These are phyloP conservation scores for Amauroascus verrucosus DNA, from an alignment of 2,329 filamentous ascomycete genomes.

Conservation along the genomic window DNA sequence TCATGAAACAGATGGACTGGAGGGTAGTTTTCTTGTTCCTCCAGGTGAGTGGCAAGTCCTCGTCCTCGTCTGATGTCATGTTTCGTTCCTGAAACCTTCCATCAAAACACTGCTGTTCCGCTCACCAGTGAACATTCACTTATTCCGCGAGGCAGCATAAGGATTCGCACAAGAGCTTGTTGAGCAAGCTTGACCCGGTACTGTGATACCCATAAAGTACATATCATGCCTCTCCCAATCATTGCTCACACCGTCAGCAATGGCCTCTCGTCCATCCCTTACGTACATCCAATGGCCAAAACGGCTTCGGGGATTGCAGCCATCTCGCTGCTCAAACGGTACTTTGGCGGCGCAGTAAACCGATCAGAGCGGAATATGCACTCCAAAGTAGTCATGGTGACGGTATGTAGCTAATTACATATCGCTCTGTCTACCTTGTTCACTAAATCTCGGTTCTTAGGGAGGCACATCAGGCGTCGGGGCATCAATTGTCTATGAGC, in stretches of 20 bases:
- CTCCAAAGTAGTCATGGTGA: conserved; percentile 86
- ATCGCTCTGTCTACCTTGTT: not conserved
- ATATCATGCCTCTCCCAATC: conserved; percentile 52
- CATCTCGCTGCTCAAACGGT: conserved; percentile 57
- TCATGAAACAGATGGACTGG: no score
- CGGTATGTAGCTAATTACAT: conserved; percentile 42
- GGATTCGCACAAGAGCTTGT: not conserved
- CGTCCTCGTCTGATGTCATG: no score
- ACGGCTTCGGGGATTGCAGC: conserved; percentile 43
- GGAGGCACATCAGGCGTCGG: conserved; percentile 91
- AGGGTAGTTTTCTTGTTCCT: no score
- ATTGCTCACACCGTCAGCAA: conserved; percentile 45
- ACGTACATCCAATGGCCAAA: conserved; percentile 45
- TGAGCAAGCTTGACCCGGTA: not conserved
- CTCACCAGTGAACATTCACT: no score
- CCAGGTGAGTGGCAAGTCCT: no score
- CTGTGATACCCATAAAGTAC: not conserved
- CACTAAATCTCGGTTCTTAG: conserved; percentile 28
- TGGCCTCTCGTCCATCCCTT: conserved; percentile 46
- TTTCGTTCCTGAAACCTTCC: no score
- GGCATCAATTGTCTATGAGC: conserved; percentile 59
- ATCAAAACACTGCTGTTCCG: no score
- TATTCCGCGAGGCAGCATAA: not conserved
- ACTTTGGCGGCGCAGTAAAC: conserved; percentile 66
- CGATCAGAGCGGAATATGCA: conserved; percentile 74